Evolutionary conservation across 768 basidiomycete genomes (phyloP), one percentile per base, ranked within the genome.

Genomic region (Lactarius indigo): DNA sequence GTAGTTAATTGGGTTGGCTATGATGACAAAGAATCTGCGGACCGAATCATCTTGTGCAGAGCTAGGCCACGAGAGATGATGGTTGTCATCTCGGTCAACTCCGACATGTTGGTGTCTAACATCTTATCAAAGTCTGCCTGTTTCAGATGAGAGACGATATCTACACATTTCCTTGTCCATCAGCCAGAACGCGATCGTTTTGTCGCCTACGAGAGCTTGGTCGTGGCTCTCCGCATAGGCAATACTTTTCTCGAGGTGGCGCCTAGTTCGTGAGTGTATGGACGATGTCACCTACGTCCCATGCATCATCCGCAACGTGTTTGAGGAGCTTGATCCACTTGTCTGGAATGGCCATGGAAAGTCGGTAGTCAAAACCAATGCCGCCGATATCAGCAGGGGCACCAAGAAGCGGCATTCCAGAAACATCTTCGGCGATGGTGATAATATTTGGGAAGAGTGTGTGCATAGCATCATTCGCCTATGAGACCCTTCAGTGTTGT

Each of bases 91-190:
- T 87, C 85, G 2, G 88, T 81, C 66, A 96, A 44, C 74, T 94
- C 91, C 31, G 93, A 96, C 96, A 98, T 98, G 77, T 96, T 84
- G 4, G 94, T 94, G 76, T 96, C 93, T 94, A 62, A 23, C 23
- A n/a, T 59, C 52, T 57, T 15, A 61, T 64, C 50, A 44, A 35
- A 57, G 33, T 2, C 33, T 42, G 10, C 50, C 35, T 28, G 26
- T 50, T 42, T 26, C 57, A 6, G 42, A 42, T 44, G 39, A 30
- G 26, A 63, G 9, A 57, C 1, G 23, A 39, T 63, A 81, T 87
- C 72, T 82, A 95, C 96, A 98, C 97, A 99, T 99, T 78, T 98
- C 97, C 78, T 96, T 96, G 78, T 99, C 97, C 97, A 99, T 99
- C 65, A 98, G 78, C 97, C 97, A 99, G 78, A 99, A 99, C 4